Evolutionary conservation across 805 yeast genomes (phyloP).

Genomic region (Schwanniomyces vanrijiae): DNA sequence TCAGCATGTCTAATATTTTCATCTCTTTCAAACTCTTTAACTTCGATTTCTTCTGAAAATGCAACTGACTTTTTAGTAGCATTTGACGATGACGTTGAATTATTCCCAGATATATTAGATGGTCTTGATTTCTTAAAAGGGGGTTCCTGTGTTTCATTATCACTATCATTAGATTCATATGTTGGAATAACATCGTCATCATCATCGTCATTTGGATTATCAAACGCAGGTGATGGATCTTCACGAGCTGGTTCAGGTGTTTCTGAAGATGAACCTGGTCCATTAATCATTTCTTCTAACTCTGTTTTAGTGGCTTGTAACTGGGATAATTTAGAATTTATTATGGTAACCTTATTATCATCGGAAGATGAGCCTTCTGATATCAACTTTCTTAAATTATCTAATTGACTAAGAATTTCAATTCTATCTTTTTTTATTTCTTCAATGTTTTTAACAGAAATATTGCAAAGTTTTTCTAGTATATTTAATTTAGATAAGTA

Average conservation of each 20-base stretch:
- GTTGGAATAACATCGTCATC: slow-evolving; percentile 23
- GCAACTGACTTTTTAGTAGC: slow-evolving; percentile 34
- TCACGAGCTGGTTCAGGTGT: slow-evolving; percentile 10
- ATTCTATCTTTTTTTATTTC: slow-evolving; percentile 28
- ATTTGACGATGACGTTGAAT: slow-evolving; percentile 22
- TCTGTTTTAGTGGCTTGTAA: slow-evolving; percentile 31
- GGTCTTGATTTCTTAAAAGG: slow-evolving; percentile 14
- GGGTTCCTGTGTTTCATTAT: slow-evolving; percentile 14
- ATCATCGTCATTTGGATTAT: slow-evolving; percentile 18
- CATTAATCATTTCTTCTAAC: slow-evolving; percentile 27
- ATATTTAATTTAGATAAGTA: slow-evolving; percentile 39
- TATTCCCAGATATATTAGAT: slow-evolving; percentile 11
- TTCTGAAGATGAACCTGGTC: slow-evolving; percentile 2
- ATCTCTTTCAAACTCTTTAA: slow-evolving; percentile 41
- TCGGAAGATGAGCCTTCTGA: slow-evolving; percentile 29
- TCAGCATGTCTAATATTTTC: slow-evolving; percentile 22
- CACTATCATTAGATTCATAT: slow-evolving; percentile 19
- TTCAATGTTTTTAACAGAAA: slow-evolving; percentile 29
- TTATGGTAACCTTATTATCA: slow-evolving; percentile 31
- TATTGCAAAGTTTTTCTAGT: slow-evolving; percentile 36
- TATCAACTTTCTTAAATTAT: slow-evolving; percentile 19
- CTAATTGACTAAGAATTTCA: slow-evolving; percentile 26
- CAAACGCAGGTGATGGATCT: slow-evolving; percentile 31
- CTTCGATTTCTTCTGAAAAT: slow-evolving; percentile 40
- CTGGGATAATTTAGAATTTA: slow-evolving; percentile 25